A percentile compares a stretch with the other conserved stretches of the same genome.
Conservation (phyloP, 495 filamentous ascomycete species). For the Penicillium turbatum region DNA sequence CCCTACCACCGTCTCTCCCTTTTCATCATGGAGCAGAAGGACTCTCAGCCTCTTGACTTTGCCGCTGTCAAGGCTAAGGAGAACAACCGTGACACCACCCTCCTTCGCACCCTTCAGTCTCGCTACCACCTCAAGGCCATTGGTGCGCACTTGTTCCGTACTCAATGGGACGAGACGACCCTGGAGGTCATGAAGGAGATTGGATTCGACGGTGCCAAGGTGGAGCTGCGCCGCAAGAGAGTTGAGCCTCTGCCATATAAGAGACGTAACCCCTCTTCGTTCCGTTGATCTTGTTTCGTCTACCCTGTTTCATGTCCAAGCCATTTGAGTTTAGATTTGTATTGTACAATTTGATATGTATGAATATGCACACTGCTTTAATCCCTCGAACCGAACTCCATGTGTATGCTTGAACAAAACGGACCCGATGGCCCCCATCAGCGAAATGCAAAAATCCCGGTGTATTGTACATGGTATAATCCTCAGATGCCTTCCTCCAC, state of each 20-base stretch:
- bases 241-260: conserved; percentile 55
- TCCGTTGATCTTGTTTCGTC: conserved; percentile 31
- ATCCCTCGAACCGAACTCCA: conserved; percentile 29
- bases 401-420: conserved; percentile 18
- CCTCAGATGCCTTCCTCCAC: conserved; percentile 14
- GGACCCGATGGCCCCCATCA: neutral
- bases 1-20: conserved; percentile 86
- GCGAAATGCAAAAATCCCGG: neutral
- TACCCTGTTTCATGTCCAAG: conserved; percentile 18
- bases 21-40: conserved; percentile 76
- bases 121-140: conserved; percentile 66
- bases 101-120: conserved; percentile 64
- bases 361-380: conserved; percentile 41
- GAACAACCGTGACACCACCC: conserved; percentile 59
- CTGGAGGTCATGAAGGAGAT: conserved; percentile 78
- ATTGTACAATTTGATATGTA: conserved; percentile 48
- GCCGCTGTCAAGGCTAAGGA: conserved; percentile 51
- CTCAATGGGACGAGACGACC: conserved; percentile 82
- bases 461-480: neutral
- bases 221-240: conserved; percentile 78
- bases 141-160: conserved; percentile 82
- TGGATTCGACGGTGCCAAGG: conserved; percentile 66
- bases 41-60: conserved; percentile 56
- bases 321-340: conserved; percentile 34
- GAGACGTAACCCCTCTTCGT: conserved; percentile 46